Evolutionary conservation across 1,284 basidiomycete species (phyloP).

Genomic region (Cutaneotrichosporon sp.): DNA sequence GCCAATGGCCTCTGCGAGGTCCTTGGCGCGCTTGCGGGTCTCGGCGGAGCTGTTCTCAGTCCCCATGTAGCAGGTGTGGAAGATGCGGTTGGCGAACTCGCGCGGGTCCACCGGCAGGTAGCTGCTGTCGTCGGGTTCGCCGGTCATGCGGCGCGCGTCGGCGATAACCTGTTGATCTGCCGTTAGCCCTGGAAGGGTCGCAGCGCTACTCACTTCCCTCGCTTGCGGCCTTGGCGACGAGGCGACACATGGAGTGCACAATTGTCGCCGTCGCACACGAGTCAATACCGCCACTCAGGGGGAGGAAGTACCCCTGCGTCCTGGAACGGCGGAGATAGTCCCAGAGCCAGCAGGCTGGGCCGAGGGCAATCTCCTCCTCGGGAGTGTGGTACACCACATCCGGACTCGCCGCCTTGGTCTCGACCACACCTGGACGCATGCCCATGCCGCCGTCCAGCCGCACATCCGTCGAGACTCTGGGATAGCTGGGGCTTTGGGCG

Average conservation of each 20-base stretch:
- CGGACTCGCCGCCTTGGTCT: constrained; percentile 53
- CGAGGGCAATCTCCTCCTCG: constrained; percentile 95
- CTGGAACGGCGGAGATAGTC: constrained; percentile 92
- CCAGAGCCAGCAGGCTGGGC: constrained; percentile 99
- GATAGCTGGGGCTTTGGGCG: constrained; percentile 64
- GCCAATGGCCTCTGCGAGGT: constrained; percentile 81
- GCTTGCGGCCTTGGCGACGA: constrained; percentile 70
- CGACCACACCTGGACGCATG: constrained; percentile 63
- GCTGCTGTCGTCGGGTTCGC: constrained; percentile 69
- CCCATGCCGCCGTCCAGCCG: constrained; percentile 57
- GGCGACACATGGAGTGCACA: constrained; percentile 90
- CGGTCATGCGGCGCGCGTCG: constrained; percentile 83
- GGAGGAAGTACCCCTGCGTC: constrained; percentile 92
- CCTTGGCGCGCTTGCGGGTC: constrained; percentile 78
- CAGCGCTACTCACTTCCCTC: constrained; percentile 59
- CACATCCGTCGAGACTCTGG: constrained; percentile 71
- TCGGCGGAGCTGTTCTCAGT: constrained; percentile 90
- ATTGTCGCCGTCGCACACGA: constrained; percentile 94
- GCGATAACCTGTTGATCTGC: constrained; percentile 79
- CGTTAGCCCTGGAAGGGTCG: not conserved
- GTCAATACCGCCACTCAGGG: constrained; percentile 96
- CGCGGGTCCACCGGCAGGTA: constrained; percentile 80
- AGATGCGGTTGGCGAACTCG: constrained; percentile 80
- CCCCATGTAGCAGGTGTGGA: constrained; percentile 99
- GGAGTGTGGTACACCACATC: constrained; percentile 76